Percentiles rank a stretch among this genome's conserved stretches.
phyloP scores from a whole-genome alignment of 495 filamentous ascomycete species.

The Tuber melanosporum region DNA sequence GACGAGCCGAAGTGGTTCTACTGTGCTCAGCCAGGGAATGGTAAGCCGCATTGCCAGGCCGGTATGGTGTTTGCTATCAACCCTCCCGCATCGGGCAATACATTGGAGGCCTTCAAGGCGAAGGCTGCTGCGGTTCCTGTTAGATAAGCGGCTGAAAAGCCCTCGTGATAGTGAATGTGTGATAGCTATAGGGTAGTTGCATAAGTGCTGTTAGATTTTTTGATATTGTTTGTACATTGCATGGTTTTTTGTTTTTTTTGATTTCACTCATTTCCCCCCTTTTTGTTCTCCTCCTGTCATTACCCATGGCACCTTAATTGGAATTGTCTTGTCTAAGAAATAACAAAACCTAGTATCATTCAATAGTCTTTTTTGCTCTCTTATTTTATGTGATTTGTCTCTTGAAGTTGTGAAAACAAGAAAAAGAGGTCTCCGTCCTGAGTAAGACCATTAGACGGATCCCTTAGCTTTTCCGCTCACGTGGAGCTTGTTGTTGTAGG shows the following conservation, averaged over 20 bases:
- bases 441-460: too few species aligned
- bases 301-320: neutral
- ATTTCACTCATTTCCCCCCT: neutral
- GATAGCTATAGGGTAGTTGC: neutral
- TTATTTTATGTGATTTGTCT: neutral
- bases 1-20: constrained; percentile 56
- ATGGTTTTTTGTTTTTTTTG: neutral
- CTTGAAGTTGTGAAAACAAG: too few species aligned
- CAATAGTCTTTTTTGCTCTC: neutral
- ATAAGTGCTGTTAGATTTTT: neutral
- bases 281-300: neutral
- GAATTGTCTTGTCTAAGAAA: neutral
- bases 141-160: neutral
- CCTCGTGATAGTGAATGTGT: neutral
- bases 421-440: too few species aligned
- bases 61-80: constrained; percentile 42
- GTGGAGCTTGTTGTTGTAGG: too few species aligned
- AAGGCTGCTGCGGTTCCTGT: constrained; percentile 7
- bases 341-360: neutral
- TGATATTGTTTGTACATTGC: neutral
- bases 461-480: too few species aligned
- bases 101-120: constrained; percentile 6
- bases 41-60: constrained; percentile 44
- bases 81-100: constrained; percentile 18
- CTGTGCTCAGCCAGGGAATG: constrained; percentile 46